A percentile compares a stretch with the other conserved stretches of the same genome.
Conservation (phyloP, 768 basidiomycete genomes). For the Exsudoporus frostii region DNA sequence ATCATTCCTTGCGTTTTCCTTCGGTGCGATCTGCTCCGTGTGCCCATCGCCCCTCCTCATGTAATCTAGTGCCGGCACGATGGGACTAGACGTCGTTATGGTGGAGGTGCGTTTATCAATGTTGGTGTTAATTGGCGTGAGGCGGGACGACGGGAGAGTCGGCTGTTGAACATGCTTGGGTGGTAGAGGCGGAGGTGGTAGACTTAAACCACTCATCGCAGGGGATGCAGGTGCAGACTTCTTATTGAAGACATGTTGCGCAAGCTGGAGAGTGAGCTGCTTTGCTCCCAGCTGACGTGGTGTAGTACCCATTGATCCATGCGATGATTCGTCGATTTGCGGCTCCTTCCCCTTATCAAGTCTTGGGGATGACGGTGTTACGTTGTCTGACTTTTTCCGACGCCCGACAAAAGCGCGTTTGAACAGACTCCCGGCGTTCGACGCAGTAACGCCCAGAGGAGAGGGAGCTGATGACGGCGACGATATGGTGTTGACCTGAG, state of each 20-base stretch:
- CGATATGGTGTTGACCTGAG: conserved; percentile 20
- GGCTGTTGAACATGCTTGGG: conserved; percentile 33
- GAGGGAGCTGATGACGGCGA: conserved; percentile 30
- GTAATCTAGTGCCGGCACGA: conserved; percentile 56
- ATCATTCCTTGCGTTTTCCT: conserved; percentile 31
- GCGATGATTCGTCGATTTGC: conserved; percentile 17
- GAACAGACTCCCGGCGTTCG: conserved; percentile 27
- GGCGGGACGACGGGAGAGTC: conserved; percentile 21
- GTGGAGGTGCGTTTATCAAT: conserved; percentile 46
- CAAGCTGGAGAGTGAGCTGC: conserved; percentile 40
- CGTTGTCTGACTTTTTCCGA: conserved; percentile 31
- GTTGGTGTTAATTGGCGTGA: conserved; percentile 19
- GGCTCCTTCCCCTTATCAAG: conserved; percentile 21
- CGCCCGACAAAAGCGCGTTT: conserved; percentile 33
- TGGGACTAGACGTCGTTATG: conserved; percentile 51
- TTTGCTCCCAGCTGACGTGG: conserved; percentile 29
- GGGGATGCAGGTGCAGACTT: conserved; percentile 34
- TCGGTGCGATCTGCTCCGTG: conserved; percentile 18
- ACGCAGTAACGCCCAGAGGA: conserved; percentile 17
- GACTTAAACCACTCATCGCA: conserved; percentile 27
- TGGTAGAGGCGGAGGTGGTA: conserved; percentile 37
- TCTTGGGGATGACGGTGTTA: conserved; percentile 18
- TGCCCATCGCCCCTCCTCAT: conserved; percentile 42
- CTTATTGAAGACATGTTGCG: conserved; percentile 47
- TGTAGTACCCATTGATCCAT: conserved; percentile 7